Evolutionary conservation across 306 rosid genomes (phyloP).

Genomic region (Prinsepia uniflora): DNA sequence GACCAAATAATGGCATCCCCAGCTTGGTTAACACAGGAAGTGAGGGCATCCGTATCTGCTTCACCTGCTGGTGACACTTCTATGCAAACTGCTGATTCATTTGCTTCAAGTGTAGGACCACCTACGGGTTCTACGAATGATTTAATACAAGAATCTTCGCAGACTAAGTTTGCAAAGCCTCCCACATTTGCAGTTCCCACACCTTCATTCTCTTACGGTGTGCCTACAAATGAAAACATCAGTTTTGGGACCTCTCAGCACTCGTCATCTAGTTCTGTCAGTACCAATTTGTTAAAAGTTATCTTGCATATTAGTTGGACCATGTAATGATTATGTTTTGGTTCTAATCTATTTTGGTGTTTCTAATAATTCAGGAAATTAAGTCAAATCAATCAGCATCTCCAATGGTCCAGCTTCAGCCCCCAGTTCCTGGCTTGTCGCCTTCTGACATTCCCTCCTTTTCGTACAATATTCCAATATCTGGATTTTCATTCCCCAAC

Average conservation of each 20-base stretch:
- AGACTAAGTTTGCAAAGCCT: constrained; percentile 11
- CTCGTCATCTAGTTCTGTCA: constrained; percentile 35
- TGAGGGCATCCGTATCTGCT: constrained; percentile 18
- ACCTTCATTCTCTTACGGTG: constrained; percentile 16
- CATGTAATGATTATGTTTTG: not conserved
- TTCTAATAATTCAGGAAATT: constrained; percentile 31
- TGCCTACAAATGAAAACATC: constrained; percentile 8
- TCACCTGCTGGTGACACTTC: constrained; percentile 9
- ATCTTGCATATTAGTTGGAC: not conserved
- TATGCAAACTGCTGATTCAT: not conserved
- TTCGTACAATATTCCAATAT: constrained; percentile 42
- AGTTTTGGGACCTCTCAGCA: constrained; percentile 29
- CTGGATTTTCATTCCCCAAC: constrained; percentile 27
- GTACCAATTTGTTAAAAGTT: constrained; percentile 17
- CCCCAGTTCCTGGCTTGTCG: constrained; percentile 36
- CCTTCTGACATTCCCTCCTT: constrained; percentile 41
- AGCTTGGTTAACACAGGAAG: constrained; percentile 47
- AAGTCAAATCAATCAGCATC: constrained; percentile 25
- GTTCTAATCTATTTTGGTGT: not conserved
- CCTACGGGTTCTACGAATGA: not conserved
- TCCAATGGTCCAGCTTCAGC: constrained; percentile 45
- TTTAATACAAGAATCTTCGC: constrained; percentile 15
- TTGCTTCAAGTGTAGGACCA: constrained; percentile 6
- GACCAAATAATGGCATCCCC: constrained; percentile 48
- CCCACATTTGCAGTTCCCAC: constrained; percentile 28